Conservation (phyloP, 2,329 filamentous ascomycete species). For the Aureobasidium mangrovei region DNA sequence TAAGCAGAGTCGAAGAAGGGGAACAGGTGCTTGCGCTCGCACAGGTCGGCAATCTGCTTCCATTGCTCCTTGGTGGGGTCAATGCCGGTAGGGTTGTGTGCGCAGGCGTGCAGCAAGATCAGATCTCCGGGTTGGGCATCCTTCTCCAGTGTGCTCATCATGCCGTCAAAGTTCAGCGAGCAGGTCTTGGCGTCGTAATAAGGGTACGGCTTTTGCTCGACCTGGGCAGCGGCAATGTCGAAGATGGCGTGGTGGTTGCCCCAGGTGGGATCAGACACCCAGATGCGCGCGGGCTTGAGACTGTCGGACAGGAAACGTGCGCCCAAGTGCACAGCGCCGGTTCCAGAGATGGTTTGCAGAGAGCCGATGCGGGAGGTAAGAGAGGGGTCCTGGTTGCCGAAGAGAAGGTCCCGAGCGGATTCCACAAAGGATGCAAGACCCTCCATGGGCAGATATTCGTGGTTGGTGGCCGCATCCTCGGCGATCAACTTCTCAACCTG, state of each 20-base stretch:
- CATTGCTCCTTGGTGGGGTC: conserved; percentile 31
- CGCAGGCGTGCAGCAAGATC: conserved; percentile 31
- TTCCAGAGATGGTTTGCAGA: conserved; percentile 87
- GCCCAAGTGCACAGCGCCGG: conserved; percentile 81
- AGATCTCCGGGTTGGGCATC: conserved; percentile 25
- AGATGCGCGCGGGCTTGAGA: conserved; percentile 42
- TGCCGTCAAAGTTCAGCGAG: conserved; percentile 26
- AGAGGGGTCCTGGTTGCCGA: conserved; percentile 20
- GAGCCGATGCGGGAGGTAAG: conserved; percentile 21
- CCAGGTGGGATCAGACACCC: conserved; percentile 28
- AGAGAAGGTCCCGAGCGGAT: conserved; percentile 22
- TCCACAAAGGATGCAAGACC: conserved; percentile 62
- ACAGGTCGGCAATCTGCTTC: conserved; percentile 26
- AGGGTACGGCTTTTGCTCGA: conserved; percentile 17
- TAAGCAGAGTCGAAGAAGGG: conserved; percentile 33
- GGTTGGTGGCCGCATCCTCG: conserved; percentile 38
- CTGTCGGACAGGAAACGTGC: conserved; percentile 85
- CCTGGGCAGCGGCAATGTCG: conserved; percentile 18
- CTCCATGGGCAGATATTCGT: conserved; percentile 92
- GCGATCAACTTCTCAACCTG: conserved; percentile 66
- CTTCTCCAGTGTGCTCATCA: conserved; percentile 21
- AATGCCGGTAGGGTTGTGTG: conserved; percentile 33
- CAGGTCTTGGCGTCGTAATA: conserved; percentile 25
- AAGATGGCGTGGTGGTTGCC: conserved; percentile 29
- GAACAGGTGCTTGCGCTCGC: conserved; percentile 24